Evolutionary conservation across 495 filamentous ascomycete species (phyloP).

Genomic region (Aspergillus diversus): DNA sequence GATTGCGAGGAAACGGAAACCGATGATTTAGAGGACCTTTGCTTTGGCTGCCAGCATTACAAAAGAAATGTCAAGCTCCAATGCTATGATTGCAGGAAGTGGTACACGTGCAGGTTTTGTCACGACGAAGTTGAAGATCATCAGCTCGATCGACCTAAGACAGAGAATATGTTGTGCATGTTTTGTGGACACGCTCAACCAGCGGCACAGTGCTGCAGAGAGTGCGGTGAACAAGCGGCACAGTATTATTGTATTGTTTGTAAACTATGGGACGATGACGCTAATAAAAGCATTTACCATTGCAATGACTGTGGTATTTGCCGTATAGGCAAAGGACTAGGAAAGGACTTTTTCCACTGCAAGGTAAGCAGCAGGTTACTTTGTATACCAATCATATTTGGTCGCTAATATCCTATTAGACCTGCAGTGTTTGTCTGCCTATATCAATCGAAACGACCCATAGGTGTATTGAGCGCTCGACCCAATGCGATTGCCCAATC

Average conservation of each 20-base stretch:
- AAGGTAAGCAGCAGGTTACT: constrained; percentile 64
- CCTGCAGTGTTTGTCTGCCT: constrained; percentile 87
- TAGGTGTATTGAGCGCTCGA: constrained; percentile 91
- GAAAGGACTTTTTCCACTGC: constrained; percentile 97
- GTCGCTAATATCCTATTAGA: constrained; percentile 53
- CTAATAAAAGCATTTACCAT: constrained; percentile 91
- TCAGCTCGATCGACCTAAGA: constrained; percentile 75
- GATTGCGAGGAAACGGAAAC: constrained; percentile 50
- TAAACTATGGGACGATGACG: constrained; percentile 96
- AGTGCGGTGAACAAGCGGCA: constrained; percentile 78
- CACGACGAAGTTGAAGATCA: constrained; percentile 90
- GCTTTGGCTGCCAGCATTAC: constrained; percentile 89
- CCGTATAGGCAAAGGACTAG: constrained; percentile 84
- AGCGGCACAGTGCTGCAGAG: constrained; percentile 73
- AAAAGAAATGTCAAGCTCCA: constrained; percentile 94
- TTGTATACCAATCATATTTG: neutral
- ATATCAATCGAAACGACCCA: constrained; percentile 81
- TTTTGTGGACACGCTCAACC: constrained; percentile 84
- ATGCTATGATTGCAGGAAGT: constrained; percentile 83
- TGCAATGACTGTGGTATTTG: constrained; percentile 97
- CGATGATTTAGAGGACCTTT: constrained; percentile 44
- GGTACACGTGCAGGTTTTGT: constrained; percentile 96
- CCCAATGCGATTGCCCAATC: constrained; percentile 97
- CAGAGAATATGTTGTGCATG: constrained; percentile 98
- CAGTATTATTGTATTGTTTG: constrained; percentile 94